These are phyloP conservation scores for Kingdonia uniflora DNA, from an alignment of 164 flowering plant genomes.

Conservation along the genomic window DNA sequence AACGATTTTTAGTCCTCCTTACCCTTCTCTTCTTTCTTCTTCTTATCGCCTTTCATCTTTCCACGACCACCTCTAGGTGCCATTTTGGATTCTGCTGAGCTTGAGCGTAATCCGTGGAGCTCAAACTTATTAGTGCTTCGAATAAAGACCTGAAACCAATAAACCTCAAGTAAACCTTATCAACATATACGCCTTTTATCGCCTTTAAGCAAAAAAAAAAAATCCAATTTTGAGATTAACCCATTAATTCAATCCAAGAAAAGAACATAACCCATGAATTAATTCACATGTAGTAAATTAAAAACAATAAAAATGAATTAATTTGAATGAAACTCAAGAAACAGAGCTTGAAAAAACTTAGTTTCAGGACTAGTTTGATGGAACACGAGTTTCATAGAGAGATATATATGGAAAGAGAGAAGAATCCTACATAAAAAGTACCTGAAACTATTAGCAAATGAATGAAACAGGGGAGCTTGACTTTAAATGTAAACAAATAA, in stretches of 20 bases:
- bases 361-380: no score
- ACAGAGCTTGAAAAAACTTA: no score
- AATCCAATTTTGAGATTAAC: no score
- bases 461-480: not conserved
- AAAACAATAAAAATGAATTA: no score
- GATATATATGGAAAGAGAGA: not conserved
- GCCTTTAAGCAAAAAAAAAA: not conserved
- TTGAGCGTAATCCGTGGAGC: no score
- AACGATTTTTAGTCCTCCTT: not conserved
- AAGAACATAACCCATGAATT: no score
- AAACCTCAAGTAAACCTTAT: not conserved
- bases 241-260: no score
- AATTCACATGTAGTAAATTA: no score
- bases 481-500: no score
- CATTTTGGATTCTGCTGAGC: slow-evolving; percentile 37
- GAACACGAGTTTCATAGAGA: not conserved
- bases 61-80: slow-evolving; percentile 78
- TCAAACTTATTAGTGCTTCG: not conserved
- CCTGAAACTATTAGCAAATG: slow-evolving; percentile 5
- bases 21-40: slow-evolving; percentile 99
- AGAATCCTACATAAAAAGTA: slow-evolving; percentile 15
- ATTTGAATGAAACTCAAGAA: no score
- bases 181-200: not conserved
- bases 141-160: not conserved
- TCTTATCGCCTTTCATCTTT: slow-evolving; percentile 87